Evolutionary conservation across 176 grass and related monocot genomes (phyloP), one percentile per base, ranked within the genome.

Genomic region (Neostapfia colusana): DNA sequence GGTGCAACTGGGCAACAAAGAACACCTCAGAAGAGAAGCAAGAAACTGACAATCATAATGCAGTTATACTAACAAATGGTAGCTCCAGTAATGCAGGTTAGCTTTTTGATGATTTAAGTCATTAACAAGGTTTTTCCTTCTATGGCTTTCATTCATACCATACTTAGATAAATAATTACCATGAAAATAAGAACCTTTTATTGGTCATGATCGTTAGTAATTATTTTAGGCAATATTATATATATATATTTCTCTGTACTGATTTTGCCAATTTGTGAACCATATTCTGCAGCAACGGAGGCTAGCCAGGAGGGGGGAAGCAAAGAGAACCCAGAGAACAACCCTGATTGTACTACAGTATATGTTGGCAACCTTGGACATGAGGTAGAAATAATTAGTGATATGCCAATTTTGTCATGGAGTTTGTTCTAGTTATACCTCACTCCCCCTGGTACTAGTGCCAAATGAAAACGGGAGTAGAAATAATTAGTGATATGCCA

Each of bases 311-410:
- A 93, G 35, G 65, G 35, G 24, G 73, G 82, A 70, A 88, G 77
- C 64, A 90, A 84, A 80, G 85, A 88, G 41, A 68, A 84, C 65
- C 91, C 91, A 78, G 85, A 93, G 70, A 93, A 88, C 76, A 93
- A 93, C 28, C 88, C 91, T 70, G 88, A 89, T 76, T 93, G 82
- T 78, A 93, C 91, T 55, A 93, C 91, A 16, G 91, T 93, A 50
- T 93, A 93, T 81, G 88, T 93, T 48, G 91, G 91, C 78, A 90
- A 93, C 79, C 44, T 93, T 53, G 91, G 88, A 44, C 91, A 93
- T 60, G 88, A 90, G 91, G 91, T 93, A 84, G 61, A 82, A 45
- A 59, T 17, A 67, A 16, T 31, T 31, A 3, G 31, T 31, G 31
- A 31, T 31, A 31, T 31, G 31, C 31, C 3, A 31, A 31, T 2